These are phyloP conservation scores for Plantago major DNA, from an alignment of 257 asterid genomes.

Conservation along the genomic window DNA sequence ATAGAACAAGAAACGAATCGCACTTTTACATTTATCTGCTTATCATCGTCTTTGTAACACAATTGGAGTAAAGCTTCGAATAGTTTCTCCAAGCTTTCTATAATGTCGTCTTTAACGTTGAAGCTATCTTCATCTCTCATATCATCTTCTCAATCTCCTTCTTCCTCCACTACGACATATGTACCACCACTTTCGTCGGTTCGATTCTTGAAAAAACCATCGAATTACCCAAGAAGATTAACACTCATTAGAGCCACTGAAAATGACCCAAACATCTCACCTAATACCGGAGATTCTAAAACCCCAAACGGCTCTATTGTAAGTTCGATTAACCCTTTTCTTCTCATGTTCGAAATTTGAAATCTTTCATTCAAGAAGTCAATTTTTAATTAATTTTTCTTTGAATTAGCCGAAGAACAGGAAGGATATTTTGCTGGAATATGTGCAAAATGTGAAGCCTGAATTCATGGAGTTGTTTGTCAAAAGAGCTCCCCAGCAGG, in stretches of 20 bases:
- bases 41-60: no score
- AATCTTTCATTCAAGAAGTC: constrained; percentile 9
- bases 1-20: background rate
- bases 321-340: constrained; percentile 8
- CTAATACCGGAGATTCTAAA: constrained; percentile 55
- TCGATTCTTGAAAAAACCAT: constrained; percentile 32
- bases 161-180: constrained; percentile 37
- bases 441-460: constrained; percentile 92
- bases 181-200: constrained; percentile 26
- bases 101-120: constrained; percentile 61
- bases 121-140: constrained; percentile 44
- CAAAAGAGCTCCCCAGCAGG: constrained; percentile 95
- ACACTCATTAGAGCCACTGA: constrained; percentile 46
- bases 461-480: constrained; percentile 95
- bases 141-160: constrained; percentile 32
- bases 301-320: constrained; percentile 68
- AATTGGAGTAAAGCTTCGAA: no score
- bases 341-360: background rate
- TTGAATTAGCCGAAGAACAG: constrained; percentile 60
- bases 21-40: background rate
- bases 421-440: constrained; percentile 85
- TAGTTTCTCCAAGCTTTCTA: constrained; percentile 2
- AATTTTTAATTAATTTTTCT: background rate
- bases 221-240: constrained; percentile 35
- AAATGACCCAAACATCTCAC: constrained; percentile 29